Percentiles rank a stretch among this genome's conserved stretches.
Conservation (phyloP, 116 monocot genomes). For the Trichopus zeylanicus region DNA sequence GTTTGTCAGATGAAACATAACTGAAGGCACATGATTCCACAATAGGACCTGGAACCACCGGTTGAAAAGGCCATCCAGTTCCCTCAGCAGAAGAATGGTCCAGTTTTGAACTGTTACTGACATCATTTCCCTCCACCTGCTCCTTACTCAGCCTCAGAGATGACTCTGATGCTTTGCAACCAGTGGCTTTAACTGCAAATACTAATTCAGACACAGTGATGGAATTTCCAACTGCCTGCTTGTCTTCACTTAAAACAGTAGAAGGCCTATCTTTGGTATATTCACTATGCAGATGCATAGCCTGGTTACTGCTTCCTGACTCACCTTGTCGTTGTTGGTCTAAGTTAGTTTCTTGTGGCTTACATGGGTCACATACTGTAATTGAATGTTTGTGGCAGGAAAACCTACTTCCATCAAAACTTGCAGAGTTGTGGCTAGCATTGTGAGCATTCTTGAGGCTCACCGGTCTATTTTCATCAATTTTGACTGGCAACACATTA, state of each 20-base stretch:
- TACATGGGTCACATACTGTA: background rate
- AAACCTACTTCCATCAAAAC: background rate
- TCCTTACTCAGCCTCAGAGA: conserved; percentile 6
- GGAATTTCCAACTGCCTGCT: background rate
- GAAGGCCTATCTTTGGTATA: background rate
- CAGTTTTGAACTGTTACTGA: background rate
- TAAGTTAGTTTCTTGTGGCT: conserved; percentile 7
- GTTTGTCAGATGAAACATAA: no score
- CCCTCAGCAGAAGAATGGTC: conserved; percentile 6
- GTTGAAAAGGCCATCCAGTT: conserved; percentile 1
- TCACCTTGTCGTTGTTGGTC: conserved; percentile 5
- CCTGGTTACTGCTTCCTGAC: background rate
- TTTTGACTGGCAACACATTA: background rate
- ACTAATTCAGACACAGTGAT: background rate
- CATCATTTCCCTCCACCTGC: background rate
- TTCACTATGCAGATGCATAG: background rate
- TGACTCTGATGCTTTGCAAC: conserved; percentile 1
- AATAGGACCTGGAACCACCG: background rate
- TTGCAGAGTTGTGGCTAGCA: background rate
- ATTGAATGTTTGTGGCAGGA: background rate
- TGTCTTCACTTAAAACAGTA: background rate
- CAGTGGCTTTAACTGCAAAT: background rate
- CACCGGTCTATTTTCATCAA: background rate
- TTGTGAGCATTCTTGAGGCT: background rate
- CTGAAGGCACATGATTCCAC: background rate